Evolutionary conservation across 2,329 filamentous ascomycete species (phyloP).

Genomic region (Aschersonia sp.): DNA sequence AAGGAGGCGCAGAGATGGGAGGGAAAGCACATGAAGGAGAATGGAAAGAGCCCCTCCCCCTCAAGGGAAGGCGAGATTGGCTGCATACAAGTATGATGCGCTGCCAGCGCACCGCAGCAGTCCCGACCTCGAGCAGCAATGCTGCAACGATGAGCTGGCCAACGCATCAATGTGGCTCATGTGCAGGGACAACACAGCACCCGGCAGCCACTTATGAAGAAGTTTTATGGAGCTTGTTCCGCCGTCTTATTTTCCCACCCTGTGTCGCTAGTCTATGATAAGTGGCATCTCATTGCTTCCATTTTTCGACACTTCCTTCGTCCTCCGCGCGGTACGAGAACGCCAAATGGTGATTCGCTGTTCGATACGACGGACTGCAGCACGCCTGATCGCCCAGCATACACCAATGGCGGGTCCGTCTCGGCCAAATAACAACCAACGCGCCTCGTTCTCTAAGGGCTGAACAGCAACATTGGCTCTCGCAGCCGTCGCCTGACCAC

Average conservation of each 20-base stretch:
- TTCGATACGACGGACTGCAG: neutral
- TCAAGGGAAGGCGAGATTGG: slow-evolving; percentile 7
- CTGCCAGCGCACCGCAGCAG: neutral
- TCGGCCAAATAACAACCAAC: no score
- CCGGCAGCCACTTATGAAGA: slow-evolving; percentile 1
- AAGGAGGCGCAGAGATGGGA: no score
- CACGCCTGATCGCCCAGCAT: neutral
- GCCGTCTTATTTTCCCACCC: slow-evolving; percentile 1
- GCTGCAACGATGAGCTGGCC: slow-evolving; percentile 29
- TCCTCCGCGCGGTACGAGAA: neutral
- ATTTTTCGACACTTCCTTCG: neutral
- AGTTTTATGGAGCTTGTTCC: neutral
- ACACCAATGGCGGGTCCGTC: neutral
- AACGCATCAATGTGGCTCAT: slow-evolving; percentile 27
- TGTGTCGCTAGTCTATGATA: neutral
- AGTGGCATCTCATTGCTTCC: neutral
- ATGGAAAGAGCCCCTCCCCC: no score
- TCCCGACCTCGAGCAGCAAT: neutral
- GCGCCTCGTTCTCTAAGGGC: no score
- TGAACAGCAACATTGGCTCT: no score
- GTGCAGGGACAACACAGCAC: slow-evolving; percentile 14
- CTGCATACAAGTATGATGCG: neutral
- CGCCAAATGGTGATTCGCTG: neutral
- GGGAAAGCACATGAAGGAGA: no score
- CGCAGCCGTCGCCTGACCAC: no score